Evolutionary conservation across 192 early-diverging fungal species (phyloP).

Genomic region (Umbelopsis isabellina): DNA sequence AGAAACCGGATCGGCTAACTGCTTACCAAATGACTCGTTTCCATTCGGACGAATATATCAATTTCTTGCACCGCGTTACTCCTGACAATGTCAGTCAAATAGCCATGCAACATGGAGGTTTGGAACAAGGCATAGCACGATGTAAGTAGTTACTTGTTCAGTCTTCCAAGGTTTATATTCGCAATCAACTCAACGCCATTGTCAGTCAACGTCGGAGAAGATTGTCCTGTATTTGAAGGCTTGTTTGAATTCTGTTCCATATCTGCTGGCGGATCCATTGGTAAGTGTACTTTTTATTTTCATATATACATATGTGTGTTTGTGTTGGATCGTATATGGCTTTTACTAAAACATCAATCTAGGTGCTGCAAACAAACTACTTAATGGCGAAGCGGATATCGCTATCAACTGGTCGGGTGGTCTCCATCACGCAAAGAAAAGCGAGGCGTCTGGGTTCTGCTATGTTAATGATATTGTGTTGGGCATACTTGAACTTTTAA

Average conservation of each 20-base stretch:
- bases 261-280: slow-evolving; percentile 91
- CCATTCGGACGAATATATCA: slow-evolving; percentile 92
- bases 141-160: slow-evolving; percentile 41
- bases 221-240: slow-evolving; percentile 97
- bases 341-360: background rate
- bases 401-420: slow-evolving; percentile 93
- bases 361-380: slow-evolving; percentile 70
- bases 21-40: slow-evolving; percentile 90
- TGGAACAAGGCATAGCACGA: slow-evolving; percentile 48
- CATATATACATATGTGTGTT: background rate
- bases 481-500: slow-evolving; percentile 83
- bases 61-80: slow-evolving; percentile 79
- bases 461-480: slow-evolving; percentile 96
- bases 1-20: slow-evolving; percentile 81
- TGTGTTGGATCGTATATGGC: background rate
- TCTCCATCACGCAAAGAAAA: slow-evolving; percentile 82
- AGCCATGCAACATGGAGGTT: slow-evolving; percentile 60
- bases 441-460: slow-evolving; percentile 91
- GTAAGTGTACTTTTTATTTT: slow-evolving; percentile 34
- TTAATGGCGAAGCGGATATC: slow-evolving; percentile 61
- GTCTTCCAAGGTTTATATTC: background rate
- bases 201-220: slow-evolving; percentile 82
- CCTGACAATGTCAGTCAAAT: slow-evolving; percentile 70
- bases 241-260: slow-evolving; percentile 92
- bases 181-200: background rate